A percentile compares a stretch with the other conserved stretches of the same genome.
Evolutionary conservation across 345 rosid species (phyloP).

Genomic region (Bretschneidera sinensis): DNA sequence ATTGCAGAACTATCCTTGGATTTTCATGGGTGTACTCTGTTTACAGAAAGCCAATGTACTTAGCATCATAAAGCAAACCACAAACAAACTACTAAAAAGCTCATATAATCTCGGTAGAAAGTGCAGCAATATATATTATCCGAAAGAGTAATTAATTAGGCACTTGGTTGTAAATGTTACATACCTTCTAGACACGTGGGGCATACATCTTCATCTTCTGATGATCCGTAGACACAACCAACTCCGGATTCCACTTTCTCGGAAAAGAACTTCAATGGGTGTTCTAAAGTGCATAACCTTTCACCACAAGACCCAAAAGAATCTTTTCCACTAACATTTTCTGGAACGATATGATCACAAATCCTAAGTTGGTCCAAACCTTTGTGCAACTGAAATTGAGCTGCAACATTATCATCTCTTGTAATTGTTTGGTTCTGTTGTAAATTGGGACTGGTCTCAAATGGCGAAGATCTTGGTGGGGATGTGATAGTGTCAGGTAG

Average conservation of each 20-base stretch:
- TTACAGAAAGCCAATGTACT: neutral
- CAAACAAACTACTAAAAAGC: no score
- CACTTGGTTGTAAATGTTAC: slow-evolving; percentile 8
- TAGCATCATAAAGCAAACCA: no score
- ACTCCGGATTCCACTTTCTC: neutral
- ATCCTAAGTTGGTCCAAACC: no score
- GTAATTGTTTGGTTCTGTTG: neutral
- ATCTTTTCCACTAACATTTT: neutral
- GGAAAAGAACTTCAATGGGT: no score
- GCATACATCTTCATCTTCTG: slow-evolving; percentile 40
- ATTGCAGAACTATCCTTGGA: slow-evolving; percentile 35
- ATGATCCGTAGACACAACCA: neutral
- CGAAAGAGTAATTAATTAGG: neutral
- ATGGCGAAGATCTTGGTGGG: neutral
- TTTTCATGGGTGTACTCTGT: slow-evolving; percentile 42
- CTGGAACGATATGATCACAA: neutral
- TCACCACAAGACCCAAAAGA: no score
- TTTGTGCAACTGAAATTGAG: no score
- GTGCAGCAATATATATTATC: no score
- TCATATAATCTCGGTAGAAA: no score
- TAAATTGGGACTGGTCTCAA: neutral
- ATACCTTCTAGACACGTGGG: slow-evolving; percentile 57
- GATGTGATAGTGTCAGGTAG: neutral
- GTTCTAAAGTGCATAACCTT: no score
- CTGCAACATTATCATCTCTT: neutral